phyloP scores from a whole-genome alignment of 495 filamentous ascomycete species.

The Trichoderma reesei region DNA sequence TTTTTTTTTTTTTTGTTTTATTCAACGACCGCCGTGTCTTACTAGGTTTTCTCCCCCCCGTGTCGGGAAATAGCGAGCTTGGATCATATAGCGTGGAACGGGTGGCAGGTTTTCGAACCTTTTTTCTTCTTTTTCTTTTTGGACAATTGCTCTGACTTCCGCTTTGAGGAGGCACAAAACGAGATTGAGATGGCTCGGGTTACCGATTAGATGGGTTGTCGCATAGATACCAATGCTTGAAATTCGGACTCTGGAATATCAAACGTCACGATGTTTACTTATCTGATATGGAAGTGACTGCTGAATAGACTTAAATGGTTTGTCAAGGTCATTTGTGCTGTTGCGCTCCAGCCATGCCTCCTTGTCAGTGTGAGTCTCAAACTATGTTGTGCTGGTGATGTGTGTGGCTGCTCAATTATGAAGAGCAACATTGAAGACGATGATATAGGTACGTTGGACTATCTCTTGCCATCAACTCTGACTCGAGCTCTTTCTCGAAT shows the following conservation, averaged over 20 bases:
- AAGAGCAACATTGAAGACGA: too few relatives aligned
- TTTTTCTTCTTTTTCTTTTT: neutral
- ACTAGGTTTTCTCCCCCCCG: conserved; percentile 14
- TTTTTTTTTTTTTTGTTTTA: neutral
- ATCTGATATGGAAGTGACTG: too few relatives aligned
- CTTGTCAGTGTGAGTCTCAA: too few relatives aligned
- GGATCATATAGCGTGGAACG: neutral
- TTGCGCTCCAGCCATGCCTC: too few relatives aligned
- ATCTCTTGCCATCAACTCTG: too few relatives aligned
- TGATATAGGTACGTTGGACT: too few relatives aligned
- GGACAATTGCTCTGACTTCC: neutral
- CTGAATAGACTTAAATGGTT: too few relatives aligned
- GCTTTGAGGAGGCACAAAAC: neutral
- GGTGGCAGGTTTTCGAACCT: neutral
- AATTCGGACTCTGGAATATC: neutral
- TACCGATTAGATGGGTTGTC: neutral
- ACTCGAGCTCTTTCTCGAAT: too few relatives aligned
- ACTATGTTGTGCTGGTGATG: too few relatives aligned
- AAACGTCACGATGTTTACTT: too few relatives aligned
- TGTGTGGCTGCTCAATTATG: too few relatives aligned
- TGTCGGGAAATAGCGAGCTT: neutral
- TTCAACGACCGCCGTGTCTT: neutral
- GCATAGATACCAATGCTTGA: conserved; percentile 4
- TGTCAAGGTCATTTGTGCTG: too few relatives aligned
- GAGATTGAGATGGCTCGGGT: conserved; percentile 1